Percentiles rank a stretch among this genome's conserved stretches.
phyloP scores from a whole-genome alignment of 768 basidiomycete species.

The Trichaptum fuscoviolaceum region DNA sequence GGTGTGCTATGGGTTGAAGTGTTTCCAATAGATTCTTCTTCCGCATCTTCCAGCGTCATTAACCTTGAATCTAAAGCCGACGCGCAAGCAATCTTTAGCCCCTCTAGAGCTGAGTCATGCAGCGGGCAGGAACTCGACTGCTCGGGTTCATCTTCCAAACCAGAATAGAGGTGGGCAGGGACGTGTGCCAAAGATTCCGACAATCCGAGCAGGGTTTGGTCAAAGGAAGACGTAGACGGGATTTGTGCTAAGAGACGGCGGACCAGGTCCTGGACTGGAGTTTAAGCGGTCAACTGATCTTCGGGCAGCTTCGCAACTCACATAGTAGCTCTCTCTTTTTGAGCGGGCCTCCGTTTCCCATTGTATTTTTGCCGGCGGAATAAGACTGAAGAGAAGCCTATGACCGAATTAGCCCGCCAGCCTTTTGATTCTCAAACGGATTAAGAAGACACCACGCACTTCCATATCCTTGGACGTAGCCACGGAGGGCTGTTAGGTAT shows the following conservation, averaged over 20 bases:
- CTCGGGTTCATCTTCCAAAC: conserved; percentile 51
- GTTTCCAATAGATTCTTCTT: conserved; percentile 13
- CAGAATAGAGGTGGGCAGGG: conserved; percentile 42
- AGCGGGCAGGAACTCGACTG: conserved; percentile 41
- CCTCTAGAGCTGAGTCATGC: conserved; percentile 38
- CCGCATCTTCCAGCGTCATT: conserved; percentile 29
- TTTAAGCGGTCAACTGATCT: conserved; percentile 10
- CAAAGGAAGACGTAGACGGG: conserved; percentile 36
- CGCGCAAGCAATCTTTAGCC: conserved; percentile 45
- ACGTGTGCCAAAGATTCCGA: conserved; percentile 54
- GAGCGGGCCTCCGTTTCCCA: conserved; percentile 56
- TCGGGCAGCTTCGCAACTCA: conserved; percentile 28
- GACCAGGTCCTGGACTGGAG: conserved; percentile 53
- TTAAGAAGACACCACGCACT: conserved; percentile 36
- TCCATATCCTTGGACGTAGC: conserved; percentile 76
- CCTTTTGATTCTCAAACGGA: not conserved
- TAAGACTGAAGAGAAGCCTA: conserved; percentile 59
- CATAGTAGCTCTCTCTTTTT: conserved; percentile 71
- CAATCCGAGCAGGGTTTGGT: conserved; percentile 43
- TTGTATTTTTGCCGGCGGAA: conserved; percentile 49
- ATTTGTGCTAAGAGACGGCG: conserved; percentile 57
- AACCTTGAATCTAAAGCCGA: conserved; percentile 47
- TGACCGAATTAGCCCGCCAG: conserved; percentile 6
- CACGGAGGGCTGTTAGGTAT: conserved; percentile 70
- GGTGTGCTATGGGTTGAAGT: not conserved